A percentile compares a stretch with the other conserved stretches of the same genome.
Conservation (phyloP, 2,329 filamentous ascomycete genomes). For the Lasiodiplodia sp. region DNA sequence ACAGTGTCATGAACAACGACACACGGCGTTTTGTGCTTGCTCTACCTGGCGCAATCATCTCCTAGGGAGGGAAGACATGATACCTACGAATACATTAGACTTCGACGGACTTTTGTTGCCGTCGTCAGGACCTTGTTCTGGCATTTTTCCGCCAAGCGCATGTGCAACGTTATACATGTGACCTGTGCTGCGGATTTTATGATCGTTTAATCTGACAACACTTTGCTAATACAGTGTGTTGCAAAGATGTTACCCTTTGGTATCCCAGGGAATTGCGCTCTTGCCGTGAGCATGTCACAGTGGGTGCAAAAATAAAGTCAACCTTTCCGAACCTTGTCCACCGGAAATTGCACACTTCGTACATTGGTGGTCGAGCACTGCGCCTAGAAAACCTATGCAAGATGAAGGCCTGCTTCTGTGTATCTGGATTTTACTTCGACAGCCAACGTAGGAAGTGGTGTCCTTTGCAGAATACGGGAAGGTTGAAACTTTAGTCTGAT, state of each 20-base stretch:
- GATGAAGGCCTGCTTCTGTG: too few relatives aligned
- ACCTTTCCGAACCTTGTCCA: too few relatives aligned
- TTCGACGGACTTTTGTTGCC: conserved; percentile 1
- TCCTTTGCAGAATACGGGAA: too few relatives aligned
- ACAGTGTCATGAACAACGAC: not conserved
- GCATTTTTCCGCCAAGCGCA: not conserved
- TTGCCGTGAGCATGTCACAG: too few relatives aligned
- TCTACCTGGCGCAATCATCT: not conserved
- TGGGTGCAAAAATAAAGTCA: too few relatives aligned
- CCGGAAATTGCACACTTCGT: too few relatives aligned
- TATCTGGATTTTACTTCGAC: too few relatives aligned
- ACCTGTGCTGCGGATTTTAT: not conserved
- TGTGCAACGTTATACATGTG: not conserved
- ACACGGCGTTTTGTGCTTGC: conserved; percentile 1
- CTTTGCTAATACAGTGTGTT: not conserved
- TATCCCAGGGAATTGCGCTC: too few relatives aligned
- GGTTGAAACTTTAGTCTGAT: too few relatives aligned
- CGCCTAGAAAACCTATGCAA: too few relatives aligned
- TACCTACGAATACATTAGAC: conserved; percentile 22
- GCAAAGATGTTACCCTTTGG: not conserved
- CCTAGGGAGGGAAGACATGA: not conserved
- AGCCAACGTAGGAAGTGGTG: too few relatives aligned
- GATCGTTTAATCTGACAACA: not conserved
- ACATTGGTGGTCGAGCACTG: too few relatives aligned
- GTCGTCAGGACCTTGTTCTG: not conserved